Conservation (phyloP, 306 rosid genomes). For the Vachellia collinsii region DNA sequence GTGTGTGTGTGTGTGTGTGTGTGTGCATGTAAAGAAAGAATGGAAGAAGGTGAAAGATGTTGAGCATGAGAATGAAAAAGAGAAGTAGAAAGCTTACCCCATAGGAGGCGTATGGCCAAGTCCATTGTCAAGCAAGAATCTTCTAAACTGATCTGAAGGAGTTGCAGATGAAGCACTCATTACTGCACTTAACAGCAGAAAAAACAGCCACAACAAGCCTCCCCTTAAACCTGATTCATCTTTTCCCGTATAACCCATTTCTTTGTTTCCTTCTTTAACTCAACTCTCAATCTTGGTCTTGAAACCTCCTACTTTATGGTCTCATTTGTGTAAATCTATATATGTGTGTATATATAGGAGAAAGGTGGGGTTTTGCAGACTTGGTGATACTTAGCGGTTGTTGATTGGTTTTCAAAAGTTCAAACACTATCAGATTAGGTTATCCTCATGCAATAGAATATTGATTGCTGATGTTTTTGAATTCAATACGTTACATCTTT, state of each 20-base stretch:
- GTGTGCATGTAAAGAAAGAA: neutral
- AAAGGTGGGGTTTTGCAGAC: neutral
- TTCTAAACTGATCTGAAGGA: constrained; percentile 3
- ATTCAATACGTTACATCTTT: neutral
- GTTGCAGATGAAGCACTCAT: neutral
- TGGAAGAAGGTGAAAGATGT: neutral
- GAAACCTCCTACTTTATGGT: neutral
- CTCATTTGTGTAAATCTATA: too few species aligned
- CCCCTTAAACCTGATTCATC: neutral
- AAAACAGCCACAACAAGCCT: neutral
- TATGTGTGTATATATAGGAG: neutral
- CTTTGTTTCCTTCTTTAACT: neutral
- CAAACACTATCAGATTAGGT: constrained; percentile 5
- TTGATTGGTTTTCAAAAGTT: neutral
- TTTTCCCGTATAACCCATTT: neutral
- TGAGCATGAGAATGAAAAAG: neutral
- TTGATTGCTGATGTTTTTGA: neutral
- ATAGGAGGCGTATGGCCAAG: neutral
- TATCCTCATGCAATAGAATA: neutral
- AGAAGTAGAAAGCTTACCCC: neutral
- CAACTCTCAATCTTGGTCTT: neutral
- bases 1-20: too few species aligned
- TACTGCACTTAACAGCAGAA: neutral
- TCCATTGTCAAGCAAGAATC: constrained; percentile 1
- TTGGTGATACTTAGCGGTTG: neutral